Conservation (phyloP, 371 early-diverging fungal genomes). For the Phascolomyces articulosus region DNA sequence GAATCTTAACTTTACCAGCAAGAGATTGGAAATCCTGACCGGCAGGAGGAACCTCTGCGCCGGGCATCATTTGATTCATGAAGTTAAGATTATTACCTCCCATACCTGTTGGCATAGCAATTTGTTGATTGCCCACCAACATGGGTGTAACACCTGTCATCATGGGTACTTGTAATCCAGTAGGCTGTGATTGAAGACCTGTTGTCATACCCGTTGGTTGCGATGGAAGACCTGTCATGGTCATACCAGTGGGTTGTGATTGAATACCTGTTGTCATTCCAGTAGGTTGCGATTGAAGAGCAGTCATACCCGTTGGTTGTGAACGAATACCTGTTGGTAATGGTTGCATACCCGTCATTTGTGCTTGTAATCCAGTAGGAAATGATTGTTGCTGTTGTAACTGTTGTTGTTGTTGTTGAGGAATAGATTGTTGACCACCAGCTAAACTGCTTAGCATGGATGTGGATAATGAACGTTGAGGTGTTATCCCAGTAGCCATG, state of each 20-base stretch:
- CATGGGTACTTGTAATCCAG: conserved; percentile 35
- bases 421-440: conserved; percentile 7
- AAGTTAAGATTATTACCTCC: conserved; percentile 41
- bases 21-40: conserved; percentile 31
- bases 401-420: conserved; percentile 12
- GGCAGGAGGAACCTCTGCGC: conserved; percentile 11
- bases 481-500: background rate
- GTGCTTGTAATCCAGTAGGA: conserved; percentile 13
- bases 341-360: conserved; percentile 9
- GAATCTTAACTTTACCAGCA: conserved; percentile 42
- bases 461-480: conserved; percentile 18
- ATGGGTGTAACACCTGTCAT: conserved; percentile 35
- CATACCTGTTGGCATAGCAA: conserved; percentile 50
- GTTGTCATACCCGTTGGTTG: conserved; percentile 5
- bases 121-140: conserved; percentile 21
- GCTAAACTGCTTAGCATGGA: conserved; percentile 17
- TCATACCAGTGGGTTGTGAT: conserved; percentile 5
- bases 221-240: conserved; percentile 14
- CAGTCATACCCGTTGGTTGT: conserved; percentile 13
- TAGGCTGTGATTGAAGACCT: conserved; percentile 18
- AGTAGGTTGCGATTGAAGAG: background rate
- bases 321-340: conserved; percentile 14
- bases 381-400: conserved; percentile 6
- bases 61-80: conserved; percentile 54
- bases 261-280: conserved; percentile 10